Evolutionary conservation across 2,329 filamentous ascomycete genomes (phyloP), one percentile per base, ranked within the genome.

Genomic region (Dichotomopilus funicola): DNA sequence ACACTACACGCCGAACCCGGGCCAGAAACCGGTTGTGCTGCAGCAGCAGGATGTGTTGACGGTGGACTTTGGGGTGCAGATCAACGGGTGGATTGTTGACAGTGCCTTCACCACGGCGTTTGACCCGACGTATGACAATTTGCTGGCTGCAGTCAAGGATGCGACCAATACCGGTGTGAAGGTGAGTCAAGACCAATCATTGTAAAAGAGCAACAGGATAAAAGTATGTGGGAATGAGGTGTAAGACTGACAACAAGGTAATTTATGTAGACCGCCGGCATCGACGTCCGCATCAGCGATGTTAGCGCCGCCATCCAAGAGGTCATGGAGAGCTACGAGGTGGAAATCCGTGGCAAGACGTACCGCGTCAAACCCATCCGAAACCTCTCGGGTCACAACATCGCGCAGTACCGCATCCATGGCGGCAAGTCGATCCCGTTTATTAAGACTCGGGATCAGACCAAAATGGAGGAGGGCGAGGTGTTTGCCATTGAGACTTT

Each of bases 401-500:
- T 97, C 66, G 78, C 88, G 57, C 91, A 84, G 59, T 94, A 91
- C 76, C 85, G 84, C 69, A 96, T 96, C 64, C 91, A 96, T 73
- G 91, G 91, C 55, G 88, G 84, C 65, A 96, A 96, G 79, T 91
- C 88, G 61, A 89, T 97, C 50, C 92, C 91, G 0, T 95, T 96
- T 66, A 89, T 96, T 61, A 95, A 95, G 77, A 86, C 84, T 59
- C 81, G 82, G 58, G 89, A 95, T 67, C 85, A 87, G 70, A 95
- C 89, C 52, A 96, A 95, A 79, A 97, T 97, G 92, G 91, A 96
- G 74, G 92, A 96, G 73, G 91, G 91, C 43, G 91, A 97, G 67
- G 85, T 91, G n/a, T 97, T 94, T 71, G 91, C 91, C 63, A 96
- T 96, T 65, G 91, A 97, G 76, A 96, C 91, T 0, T 96, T 97